Base-by-base conservation (phyloP, 306 rosid species). In the Prunus mongolica region DNA sequence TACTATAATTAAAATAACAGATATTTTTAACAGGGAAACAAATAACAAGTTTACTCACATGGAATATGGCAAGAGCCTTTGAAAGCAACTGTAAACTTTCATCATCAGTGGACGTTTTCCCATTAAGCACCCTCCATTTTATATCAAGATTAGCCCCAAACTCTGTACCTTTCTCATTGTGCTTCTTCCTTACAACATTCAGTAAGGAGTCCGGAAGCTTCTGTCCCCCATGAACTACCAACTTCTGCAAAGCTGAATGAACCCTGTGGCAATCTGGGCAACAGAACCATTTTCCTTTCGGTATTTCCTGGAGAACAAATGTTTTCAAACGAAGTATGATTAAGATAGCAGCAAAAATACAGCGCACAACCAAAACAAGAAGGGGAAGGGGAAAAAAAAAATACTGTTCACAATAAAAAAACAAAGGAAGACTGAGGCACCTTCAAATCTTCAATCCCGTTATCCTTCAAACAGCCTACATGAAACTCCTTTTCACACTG, bases 401-500 rank as follows among this genome's bases (percentile, higher is more conserved):
- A 58, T 80, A 69, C 6, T 13, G 1, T 5, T 30, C 12, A 60
- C 51, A 25, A 44, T 25, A 6, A 38, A 24, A 12, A 54, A 66
- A 66, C 65, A 67, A 50, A 57, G 68, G 16, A 57, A 45, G 57
- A 25, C n/a, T 12, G 61, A 14, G 6, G 57, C 56, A 91, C 98
- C 98, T 88, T 55, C 13, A 94, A 71, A 73, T 80, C 82, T 65
- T 84, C 84, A 69, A 87, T 87, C 71, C 76, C 71, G 61, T 91
- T 85, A 46, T 91, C 90, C 87, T 86, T 89, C 86, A 91, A 78
- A 78, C 98, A 91, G 77, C 91, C 91, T 7, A 91, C 83, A 55
- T 94, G 97, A 82, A 79, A 91, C 77, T 91, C 98, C 81, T 65
- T 91, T 69, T 91, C 97, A 78, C 98, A 93, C 97, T 93, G 80